Evolutionary conservation across 1,284 basidiomycete genomes (phyloP).

Genomic region (Polyporus tsugae): DNA sequence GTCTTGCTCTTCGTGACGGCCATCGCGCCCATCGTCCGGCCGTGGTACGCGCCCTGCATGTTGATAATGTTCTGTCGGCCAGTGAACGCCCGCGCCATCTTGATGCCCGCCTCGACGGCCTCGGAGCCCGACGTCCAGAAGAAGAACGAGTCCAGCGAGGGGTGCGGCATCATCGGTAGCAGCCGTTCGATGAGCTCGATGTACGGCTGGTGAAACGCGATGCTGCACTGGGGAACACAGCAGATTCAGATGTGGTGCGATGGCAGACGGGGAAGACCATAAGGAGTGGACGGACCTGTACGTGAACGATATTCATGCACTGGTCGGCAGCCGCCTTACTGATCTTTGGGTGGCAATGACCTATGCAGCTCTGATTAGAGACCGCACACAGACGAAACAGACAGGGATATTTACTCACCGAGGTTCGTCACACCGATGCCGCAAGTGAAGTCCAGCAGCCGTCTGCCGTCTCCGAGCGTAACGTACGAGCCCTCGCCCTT

Average conservation of each 20-base stretch:
- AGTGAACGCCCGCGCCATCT: constrained; percentile 82
- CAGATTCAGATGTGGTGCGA: not conserved
- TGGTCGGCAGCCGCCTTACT: constrained; percentile 89
- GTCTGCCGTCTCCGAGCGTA: constrained; percentile 73
- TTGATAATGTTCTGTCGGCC: constrained; percentile 88
- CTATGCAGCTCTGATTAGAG: constrained; percentile 46
- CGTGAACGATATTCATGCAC: constrained; percentile 83
- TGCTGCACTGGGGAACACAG: constrained; percentile 67
- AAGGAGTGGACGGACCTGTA: constrained; percentile 55
- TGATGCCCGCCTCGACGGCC: constrained; percentile 86
- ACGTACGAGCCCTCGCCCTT: constrained; percentile 85
- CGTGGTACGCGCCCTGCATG: constrained; percentile 92
- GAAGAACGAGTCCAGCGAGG: constrained; percentile 93
- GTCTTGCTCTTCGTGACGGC: constrained; percentile 93
- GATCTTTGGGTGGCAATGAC: constrained; percentile 89
- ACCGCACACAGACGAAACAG: not conserved
- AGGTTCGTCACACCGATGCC: constrained; percentile 88
- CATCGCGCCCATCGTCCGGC: constrained; percentile 89
- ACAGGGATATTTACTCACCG: constrained; percentile 51
- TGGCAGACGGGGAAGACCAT: too few species aligned
- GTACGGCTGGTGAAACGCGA: constrained; percentile 81
- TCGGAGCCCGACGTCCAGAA: constrained; percentile 97
- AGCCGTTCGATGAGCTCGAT: constrained; percentile 80
- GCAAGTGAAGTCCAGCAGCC: constrained; percentile 84
- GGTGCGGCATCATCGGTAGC: constrained; percentile 85